These are phyloP conservation scores for Puccinia triticina DNA, from an alignment of 1,284 basidiomycete species.

Conservation along the genomic window DNA sequence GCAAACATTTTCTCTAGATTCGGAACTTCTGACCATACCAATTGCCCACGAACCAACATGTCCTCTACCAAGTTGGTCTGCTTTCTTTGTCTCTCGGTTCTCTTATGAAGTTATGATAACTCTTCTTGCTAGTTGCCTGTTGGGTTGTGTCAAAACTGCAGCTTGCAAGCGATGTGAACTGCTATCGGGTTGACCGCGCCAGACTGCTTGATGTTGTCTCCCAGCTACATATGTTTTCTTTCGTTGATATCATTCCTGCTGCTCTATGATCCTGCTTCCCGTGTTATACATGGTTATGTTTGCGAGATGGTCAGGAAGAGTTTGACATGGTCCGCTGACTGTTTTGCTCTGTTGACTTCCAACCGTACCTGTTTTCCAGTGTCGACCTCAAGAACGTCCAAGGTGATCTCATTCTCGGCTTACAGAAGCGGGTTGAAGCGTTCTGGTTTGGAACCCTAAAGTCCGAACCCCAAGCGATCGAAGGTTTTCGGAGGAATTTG, in stretches of 20 bases:
- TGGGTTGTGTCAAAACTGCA: neutral
- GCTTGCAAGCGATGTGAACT: neutral
- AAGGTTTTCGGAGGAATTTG: conserved; percentile 33
- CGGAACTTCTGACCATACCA: neutral
- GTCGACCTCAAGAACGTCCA: conserved; percentile 49
- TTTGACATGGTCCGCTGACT: too few relatives aligned
- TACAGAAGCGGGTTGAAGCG: conserved; percentile 46
- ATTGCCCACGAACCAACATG: neutral
- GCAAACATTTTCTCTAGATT: too few relatives aligned
- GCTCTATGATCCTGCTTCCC: too few relatives aligned
- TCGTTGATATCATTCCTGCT: too few relatives aligned
- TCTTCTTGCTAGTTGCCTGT: neutral
- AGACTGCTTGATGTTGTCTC: too few relatives aligned
- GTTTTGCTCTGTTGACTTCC: too few relatives aligned
- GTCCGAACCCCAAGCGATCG: conserved; percentile 6
- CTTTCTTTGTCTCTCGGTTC: neutral
- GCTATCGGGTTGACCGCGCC: too few relatives aligned
- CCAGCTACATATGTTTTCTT: too few relatives aligned
- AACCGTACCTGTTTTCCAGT: neutral
- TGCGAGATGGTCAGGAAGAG: too few relatives aligned
- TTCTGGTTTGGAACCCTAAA: conserved; percentile 45
- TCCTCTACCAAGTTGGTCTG: neutral
- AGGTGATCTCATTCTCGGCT: conserved; percentile 46
- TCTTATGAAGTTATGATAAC: too few relatives aligned
- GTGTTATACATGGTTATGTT: too few relatives aligned